These are phyloP conservation scores for Thyridium curvatum DNA, from an alignment of 2,329 filamentous ascomycete species.

Conservation along the genomic window DNA sequence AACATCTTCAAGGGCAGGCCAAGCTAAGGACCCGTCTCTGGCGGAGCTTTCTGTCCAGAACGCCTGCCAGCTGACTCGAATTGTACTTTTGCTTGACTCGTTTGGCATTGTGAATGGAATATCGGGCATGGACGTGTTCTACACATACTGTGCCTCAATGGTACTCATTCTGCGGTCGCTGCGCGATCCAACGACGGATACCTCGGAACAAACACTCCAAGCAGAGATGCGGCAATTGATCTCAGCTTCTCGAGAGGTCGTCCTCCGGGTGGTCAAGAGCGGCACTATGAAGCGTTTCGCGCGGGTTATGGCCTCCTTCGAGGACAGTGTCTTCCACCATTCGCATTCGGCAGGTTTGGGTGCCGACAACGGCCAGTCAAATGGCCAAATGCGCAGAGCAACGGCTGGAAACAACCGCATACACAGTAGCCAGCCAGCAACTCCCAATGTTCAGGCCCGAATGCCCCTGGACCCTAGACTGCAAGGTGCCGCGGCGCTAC, in stretches of 20 bases:
- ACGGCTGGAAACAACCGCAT: too few species aligned
- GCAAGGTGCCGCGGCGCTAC: too few species aligned
- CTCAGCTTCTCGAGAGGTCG: conserved; percentile 1
- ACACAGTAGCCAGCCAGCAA: too few species aligned
- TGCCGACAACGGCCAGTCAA: too few species aligned
- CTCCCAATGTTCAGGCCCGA: too few species aligned
- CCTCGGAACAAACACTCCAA: neutral
- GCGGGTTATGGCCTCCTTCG: conserved; percentile 5
- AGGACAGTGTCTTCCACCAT: conserved; percentile 2
- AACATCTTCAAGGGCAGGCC: neutral
- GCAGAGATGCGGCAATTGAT: neutral
- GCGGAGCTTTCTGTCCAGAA: conserved; percentile 18
- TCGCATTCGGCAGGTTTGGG: too few species aligned
- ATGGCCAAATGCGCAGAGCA: too few species aligned
- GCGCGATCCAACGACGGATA: conserved; percentile 1
- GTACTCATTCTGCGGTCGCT: conserved; percentile 17
- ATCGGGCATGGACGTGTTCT: conserved; percentile 26
- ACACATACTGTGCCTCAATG: conserved; percentile 26
- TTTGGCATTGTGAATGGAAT: conserved; percentile 24
- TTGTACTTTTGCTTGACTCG: conserved; percentile 22
- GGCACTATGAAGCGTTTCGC: conserved; percentile 6
- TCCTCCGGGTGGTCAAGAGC: conserved; percentile 1
- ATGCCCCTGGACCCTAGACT: too few species aligned
- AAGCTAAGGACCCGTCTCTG: conserved; percentile 3
- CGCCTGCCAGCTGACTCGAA: conserved; percentile 21